Conservation (phyloP, 2,329 filamentous ascomycete species). For the Coccinonectria pachysandricola region DNA sequence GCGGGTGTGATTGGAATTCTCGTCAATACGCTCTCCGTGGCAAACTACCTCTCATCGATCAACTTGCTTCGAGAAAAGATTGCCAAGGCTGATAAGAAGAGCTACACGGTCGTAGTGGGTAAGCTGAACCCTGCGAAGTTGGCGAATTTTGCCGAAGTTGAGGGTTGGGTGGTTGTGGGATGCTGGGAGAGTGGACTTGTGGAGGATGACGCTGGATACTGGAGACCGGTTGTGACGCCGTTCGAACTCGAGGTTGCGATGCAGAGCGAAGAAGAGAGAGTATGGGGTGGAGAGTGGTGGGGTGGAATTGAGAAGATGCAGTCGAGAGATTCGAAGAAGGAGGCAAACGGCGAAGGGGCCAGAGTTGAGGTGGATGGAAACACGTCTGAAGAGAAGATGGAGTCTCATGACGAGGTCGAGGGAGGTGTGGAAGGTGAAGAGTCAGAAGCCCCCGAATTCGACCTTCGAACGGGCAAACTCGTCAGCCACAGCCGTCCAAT, state of each 20-base stretch:
- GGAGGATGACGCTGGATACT: slow-evolving; percentile 74
- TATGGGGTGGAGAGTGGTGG: slow-evolving; percentile 86
- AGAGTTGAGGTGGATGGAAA: slow-evolving; percentile 8
- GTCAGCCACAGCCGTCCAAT: slow-evolving; percentile 71
- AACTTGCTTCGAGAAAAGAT: slow-evolving; percentile 64
- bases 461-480: slow-evolving; percentile 78
- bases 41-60: slow-evolving; percentile 79
- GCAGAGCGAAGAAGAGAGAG: slow-evolving; percentile 59
- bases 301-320: slow-evolving; percentile 70
- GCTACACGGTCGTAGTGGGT: slow-evolving; percentile 91
- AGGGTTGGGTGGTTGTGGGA: slow-evolving; percentile 93
- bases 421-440: slow-evolving; percentile 51
- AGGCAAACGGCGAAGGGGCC: slow-evolving; percentile 8
- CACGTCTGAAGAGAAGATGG: slow-evolving; percentile 16
- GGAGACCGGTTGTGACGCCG: slow-evolving; percentile 82
- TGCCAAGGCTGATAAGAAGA: slow-evolving; percentile 76
- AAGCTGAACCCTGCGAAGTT: slow-evolving; percentile 94
- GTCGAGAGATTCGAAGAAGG: slow-evolving; percentile 22
- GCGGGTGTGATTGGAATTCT: slow-evolving; percentile 84
- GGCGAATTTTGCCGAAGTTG: slow-evolving; percentile 91
- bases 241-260: slow-evolving; percentile 81
- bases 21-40: slow-evolving; percentile 88
- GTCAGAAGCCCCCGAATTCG: slow-evolving; percentile 80
- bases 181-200: slow-evolving; percentile 96
- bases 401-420: slow-evolving; percentile 24